Base-by-base conservation (phyloP, 495 filamentous ascomycete genomes). In the Bacidia gigantensis region DNA sequence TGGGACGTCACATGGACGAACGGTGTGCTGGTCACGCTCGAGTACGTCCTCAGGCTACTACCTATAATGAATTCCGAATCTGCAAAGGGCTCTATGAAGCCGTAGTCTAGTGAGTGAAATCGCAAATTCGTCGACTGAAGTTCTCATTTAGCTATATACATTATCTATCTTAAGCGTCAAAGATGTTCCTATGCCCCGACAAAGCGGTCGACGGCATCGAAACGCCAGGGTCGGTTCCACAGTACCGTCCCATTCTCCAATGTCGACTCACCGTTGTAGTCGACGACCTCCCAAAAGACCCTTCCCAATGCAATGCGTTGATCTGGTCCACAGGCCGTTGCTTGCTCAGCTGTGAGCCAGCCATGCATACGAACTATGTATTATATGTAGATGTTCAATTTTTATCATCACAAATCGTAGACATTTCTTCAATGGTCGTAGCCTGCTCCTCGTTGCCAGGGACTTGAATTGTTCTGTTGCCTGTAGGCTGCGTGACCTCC, bases 381-480 rank as follows among this genome's bases (percentile, higher is more conserved):
- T 35, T 35, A 35, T 35, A 35, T 35, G 29, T 35, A 35, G 29
- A 35, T 35, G 29, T 35, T 35, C n/a, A 35, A 7, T 35, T 35
- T 35, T 7, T 35, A 5, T 35, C 29, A 14, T 35, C 29, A 35
- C 29, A 14, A 14, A 7, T 35, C 29, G 14, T 44, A 22, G 41
- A 7, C 41, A 44, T 5, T 22, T 18, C 20, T 22, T 66, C 58
- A 80, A 59, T 79, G 74, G 51, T 82, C 78, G 56, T 82, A 83
- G 26, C 80, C 80, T 23, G 79, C 80, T 29, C 80, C 80, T 55
- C 80, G 63, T 63, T 83, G 78, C 80, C 80, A 83, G 18, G 80
- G 77, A 67, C 79, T 82, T 29, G 71, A 56, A 54, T 73, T 78
- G 60, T 79, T 78, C 60, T 77, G 71, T 49, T 67, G 58, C 60